phyloP scores from a whole-genome alignment of 441 rosid genomes.

The Bruguiera hainesii region DNA sequence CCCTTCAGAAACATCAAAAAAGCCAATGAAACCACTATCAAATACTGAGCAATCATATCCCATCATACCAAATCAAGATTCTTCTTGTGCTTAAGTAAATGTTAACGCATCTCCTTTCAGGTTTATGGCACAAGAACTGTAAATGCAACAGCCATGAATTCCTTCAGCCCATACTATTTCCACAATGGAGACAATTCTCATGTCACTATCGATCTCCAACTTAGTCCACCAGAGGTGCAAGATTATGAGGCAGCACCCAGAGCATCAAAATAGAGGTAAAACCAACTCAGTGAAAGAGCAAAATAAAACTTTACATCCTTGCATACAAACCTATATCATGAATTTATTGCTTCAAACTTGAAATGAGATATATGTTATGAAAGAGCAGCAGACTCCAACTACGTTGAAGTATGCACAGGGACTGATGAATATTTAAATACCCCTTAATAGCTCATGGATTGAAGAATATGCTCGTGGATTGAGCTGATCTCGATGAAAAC shows the following conservation, averaged over 20 bases:
- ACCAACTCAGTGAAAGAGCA: background rate
- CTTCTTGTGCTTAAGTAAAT: conserved; percentile 1
- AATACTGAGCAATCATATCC: background rate
- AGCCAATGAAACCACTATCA: background rate
- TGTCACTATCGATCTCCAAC: conserved; percentile 38
- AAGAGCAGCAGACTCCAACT: background rate
- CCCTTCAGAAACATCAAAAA: background rate
- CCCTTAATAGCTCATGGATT: background rate
- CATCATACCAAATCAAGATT: background rate
- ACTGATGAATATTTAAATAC: background rate
- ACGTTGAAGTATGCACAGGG: conserved; percentile 6
- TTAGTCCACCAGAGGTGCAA: conserved; percentile 41
- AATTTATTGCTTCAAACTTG: no score
- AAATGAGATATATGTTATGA: no score
- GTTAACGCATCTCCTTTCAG: conserved; percentile 26
- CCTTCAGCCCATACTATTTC: conserved; percentile 22
- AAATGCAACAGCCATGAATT: conserved; percentile 24
- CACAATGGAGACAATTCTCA: conserved; percentile 26
- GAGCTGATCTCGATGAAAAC: background rate
- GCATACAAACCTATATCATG: no score
- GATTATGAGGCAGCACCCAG: conserved; percentile 13
- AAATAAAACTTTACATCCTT: no score
- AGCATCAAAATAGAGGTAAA: conserved; percentile 18
- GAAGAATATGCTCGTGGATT: conserved; percentile 4
- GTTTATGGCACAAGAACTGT: conserved; percentile 36